Conservation (phyloP, 108 stramenopile species). For the Bacterosira constricta region DNA sequence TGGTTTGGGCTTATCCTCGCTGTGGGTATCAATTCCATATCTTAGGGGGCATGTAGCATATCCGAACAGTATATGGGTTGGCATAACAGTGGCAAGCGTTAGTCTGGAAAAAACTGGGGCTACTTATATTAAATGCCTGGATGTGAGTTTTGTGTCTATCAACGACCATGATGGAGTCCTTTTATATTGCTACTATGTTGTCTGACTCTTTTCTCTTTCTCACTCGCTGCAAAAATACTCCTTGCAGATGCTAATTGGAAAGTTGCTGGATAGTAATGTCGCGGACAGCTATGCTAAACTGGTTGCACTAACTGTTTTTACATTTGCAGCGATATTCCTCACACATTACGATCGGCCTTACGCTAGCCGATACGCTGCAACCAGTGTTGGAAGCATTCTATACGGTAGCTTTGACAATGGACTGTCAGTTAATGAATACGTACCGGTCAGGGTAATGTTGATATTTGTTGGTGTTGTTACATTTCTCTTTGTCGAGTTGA, state of each 20-base stretch:
- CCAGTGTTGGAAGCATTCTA: constrained; percentile 48
- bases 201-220: not conserved
- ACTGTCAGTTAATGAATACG: constrained; percentile 39
- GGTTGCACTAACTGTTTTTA: constrained; percentile 32
- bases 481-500: constrained; percentile 47
- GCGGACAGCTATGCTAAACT: constrained; percentile 29
- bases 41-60: constrained; percentile 42
- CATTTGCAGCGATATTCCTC: constrained; percentile 42
- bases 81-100: constrained; percentile 54
- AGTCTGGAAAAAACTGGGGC: constrained; percentile 49
- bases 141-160: constrained; percentile 16
- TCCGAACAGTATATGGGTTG: constrained; percentile 54
- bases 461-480: constrained; percentile 53
- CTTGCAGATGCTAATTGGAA: constrained; percentile 25
- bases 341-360: constrained; percentile 47
- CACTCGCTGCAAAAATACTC: not conserved
- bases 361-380: constrained; percentile 46
- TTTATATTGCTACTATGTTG: not conserved
- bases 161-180: not conserved
- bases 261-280: constrained; percentile 42
- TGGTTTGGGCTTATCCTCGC: constrained; percentile 47
- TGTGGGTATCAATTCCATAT: constrained; percentile 49
- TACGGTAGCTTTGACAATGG: constrained; percentile 47
- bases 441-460: constrained; percentile 50
- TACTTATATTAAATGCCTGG: constrained; percentile 45